phyloP scores from a whole-genome alignment of 2,329 filamentous ascomycete species.

The Alternaria rosae region DNA sequence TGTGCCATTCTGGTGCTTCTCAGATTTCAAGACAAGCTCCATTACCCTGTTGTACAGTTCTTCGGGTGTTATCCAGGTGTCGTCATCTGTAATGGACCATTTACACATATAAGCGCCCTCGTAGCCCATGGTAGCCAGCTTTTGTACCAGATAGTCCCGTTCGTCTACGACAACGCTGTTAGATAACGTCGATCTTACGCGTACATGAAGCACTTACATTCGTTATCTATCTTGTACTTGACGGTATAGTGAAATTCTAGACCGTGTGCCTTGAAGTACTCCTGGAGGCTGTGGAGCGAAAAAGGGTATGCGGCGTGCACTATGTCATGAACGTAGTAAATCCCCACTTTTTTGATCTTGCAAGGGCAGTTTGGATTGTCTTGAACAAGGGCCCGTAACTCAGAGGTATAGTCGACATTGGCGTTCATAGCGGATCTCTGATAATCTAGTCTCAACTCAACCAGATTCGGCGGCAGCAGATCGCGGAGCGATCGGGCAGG shows the following conservation, averaged over 20 bases:
- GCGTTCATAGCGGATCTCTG: background rate
- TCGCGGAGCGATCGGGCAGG: background rate
- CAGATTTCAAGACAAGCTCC: too few species aligned
- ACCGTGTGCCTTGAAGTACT: background rate
- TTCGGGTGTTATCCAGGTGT: background rate
- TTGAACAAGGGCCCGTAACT: background rate
- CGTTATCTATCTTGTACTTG: background rate
- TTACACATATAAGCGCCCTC: background rate
- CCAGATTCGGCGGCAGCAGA: background rate
- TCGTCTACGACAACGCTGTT: background rate
- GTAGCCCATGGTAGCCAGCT: background rate
- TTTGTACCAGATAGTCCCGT: background rate
- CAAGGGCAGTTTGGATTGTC: background rate
- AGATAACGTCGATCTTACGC: background rate
- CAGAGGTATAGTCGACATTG: background rate
- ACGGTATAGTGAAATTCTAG: background rate
- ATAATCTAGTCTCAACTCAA: background rate
- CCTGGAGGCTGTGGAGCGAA: background rate
- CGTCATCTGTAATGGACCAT: background rate
- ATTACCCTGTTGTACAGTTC: background rate
- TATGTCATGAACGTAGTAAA: background rate
- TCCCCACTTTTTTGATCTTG: background rate
- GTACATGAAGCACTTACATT: background rate
- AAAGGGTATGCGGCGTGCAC: background rate
- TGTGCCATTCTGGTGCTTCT: background rate